Conservation (phyloP, 2,329 filamentous ascomycete species). For the Sporothrix curviconia region DNA sequence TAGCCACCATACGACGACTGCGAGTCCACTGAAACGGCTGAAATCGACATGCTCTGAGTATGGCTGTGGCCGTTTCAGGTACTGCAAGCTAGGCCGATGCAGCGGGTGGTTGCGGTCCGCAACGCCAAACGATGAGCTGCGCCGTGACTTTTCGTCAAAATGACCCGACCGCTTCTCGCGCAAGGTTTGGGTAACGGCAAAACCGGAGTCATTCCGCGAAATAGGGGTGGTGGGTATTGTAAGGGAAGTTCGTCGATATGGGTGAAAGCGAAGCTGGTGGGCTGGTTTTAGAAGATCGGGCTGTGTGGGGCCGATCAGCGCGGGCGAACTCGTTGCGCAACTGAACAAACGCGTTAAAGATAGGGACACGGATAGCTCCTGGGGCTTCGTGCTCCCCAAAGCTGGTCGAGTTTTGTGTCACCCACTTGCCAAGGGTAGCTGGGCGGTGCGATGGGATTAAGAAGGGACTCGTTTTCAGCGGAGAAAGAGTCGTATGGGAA, state of each 20-base stretch:
- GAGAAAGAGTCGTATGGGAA: slow-evolving; percentile 88
- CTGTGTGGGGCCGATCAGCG: slow-evolving; percentile 71
- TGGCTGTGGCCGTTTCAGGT: slow-evolving; percentile 55
- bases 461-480: slow-evolving; percentile 75
- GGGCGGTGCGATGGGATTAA: slow-evolving; percentile 63
- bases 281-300: slow-evolving; percentile 56
- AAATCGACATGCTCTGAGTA: slow-evolving; percentile 52
- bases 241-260: slow-evolving; percentile 69
- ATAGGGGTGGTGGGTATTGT: slow-evolving; percentile 68
- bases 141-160: slow-evolving; percentile 73
- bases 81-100: slow-evolving; percentile 66
- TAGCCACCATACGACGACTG: slow-evolving; percentile 68
- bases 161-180: slow-evolving; percentile 92
- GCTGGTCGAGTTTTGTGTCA: slow-evolving; percentile 79
- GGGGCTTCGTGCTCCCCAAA: slow-evolving; percentile 64
- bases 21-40: slow-evolving; percentile 54
- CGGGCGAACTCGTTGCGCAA: slow-evolving; percentile 61
- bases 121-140: slow-evolving; percentile 88
- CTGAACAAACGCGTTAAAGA: slow-evolving; percentile 88
- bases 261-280: slow-evolving; percentile 66
- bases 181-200: slow-evolving; percentile 75
- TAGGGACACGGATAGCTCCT: slow-evolving; percentile 49
- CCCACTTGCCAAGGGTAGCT: slow-evolving; percentile 76
- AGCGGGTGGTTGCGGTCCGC: slow-evolving; percentile 58
- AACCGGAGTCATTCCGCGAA: slow-evolving; percentile 88